phyloP scores from a whole-genome alignment of 2,329 filamentous ascomycete genomes.

The Diaporthe nobilis region DNA sequence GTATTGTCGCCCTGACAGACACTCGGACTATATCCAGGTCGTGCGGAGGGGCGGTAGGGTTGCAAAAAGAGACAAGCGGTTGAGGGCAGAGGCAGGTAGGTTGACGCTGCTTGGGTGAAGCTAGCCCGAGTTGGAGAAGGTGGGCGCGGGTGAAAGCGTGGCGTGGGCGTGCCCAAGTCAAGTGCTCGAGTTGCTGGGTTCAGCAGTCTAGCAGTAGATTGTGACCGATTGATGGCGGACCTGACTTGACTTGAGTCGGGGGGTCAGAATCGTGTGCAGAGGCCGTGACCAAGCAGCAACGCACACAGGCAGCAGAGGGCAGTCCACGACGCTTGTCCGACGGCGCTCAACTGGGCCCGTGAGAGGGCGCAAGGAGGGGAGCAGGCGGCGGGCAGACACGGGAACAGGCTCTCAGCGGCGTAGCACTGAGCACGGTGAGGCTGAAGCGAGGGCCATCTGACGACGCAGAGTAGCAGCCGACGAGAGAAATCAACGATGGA shows the following conservation, averaged over 20 bases:
- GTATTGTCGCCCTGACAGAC: background rate
- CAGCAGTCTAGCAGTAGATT: constrained; percentile 9
- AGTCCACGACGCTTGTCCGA: background rate
- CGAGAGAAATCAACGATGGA: constrained; percentile 10
- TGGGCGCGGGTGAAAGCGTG: constrained; percentile 9
- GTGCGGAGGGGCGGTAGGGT: constrained; percentile 15
- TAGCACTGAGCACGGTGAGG: constrained; percentile 29
- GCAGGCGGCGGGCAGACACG: background rate
- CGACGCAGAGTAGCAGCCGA: constrained; percentile 28
- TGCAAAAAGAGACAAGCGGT: constrained; percentile 5
- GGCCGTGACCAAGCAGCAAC: background rate
- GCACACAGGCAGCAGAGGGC: background rate
- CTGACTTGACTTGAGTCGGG: constrained; percentile 2
- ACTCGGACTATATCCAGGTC: constrained; percentile 3
- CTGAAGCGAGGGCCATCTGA: constrained; percentile 30
- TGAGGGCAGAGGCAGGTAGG: background rate
- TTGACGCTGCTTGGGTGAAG: constrained; percentile 18
- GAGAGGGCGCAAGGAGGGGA: background rate
- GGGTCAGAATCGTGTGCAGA: background rate
- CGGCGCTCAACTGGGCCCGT: background rate
- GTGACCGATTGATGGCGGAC: constrained; percentile 19
- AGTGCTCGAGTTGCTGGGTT: constrained; percentile 7
- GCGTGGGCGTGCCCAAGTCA: constrained; percentile 13
- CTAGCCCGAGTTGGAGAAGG: constrained; percentile 30
- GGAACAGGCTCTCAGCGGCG: constrained; percentile 4